Base-by-base conservation (phyloP, 305 asterid species). In the Fraxinus platypoda region DNA sequence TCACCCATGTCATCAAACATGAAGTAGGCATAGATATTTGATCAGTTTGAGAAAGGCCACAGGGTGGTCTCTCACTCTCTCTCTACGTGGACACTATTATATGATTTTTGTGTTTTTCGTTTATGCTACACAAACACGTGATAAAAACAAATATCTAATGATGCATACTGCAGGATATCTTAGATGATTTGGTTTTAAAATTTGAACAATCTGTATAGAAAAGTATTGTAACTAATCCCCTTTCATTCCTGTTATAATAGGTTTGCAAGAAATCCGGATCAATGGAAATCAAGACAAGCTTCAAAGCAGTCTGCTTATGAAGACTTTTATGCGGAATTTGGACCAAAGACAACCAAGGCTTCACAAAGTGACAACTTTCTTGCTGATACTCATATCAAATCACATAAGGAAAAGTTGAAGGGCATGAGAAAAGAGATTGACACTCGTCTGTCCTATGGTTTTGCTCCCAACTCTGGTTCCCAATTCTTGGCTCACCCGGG, bases 391-490 rank as follows among this genome's bases (percentile, higher is more conserved):
- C 81, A 68, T 79, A 85, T 57, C 75, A 91, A 88, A 88, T 77
- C 97, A 26, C 90, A 86, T 80, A 87, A 91, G 41, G 98, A 92
- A 84, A 93, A 87, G 71, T 79, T 97, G 62, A 92, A 91, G 88
- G 97, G 87, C 83, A 85, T 93, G 87, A 91, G 97, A 80, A 91
- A 92, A 84, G 95, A 96, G 82, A 96, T 96, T 7, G 91, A 93
- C 46, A 84, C 82, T 73, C 81, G 81, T 78, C 85, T 94, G 52
- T 80, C 90, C 79, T 80, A 93, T 52, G 91, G 82, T 15, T 84
- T 85, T 28, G 23, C 88, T 79, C 74, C 82, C 57, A 84, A 86
- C 70, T 84, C 91, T 1, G 83, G 88, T 76, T 49, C 88, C 74
- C 97, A 90, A 17, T 96, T 94, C 83, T 85, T 94, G 91, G 94